Conservation (phyloP, 2,329 filamentous ascomycete species). For the Microsporum ferrugineum region DNA sequence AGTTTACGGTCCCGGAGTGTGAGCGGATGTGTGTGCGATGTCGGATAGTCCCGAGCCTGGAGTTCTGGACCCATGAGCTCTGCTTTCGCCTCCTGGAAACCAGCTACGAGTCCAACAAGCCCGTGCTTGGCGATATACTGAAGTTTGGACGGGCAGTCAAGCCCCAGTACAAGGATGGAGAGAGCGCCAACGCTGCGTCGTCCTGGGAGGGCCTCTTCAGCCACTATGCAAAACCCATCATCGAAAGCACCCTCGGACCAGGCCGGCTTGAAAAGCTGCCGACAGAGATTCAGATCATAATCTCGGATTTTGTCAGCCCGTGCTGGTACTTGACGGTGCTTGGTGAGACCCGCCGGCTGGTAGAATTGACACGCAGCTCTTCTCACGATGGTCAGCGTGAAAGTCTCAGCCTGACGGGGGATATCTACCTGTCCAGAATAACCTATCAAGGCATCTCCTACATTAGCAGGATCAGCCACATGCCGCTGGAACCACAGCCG, state of each 20-base stretch:
- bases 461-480: background rate
- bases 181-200: background rate
- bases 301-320: background rate
- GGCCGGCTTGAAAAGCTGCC: background rate
- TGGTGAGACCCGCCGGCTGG: background rate
- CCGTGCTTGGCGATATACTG: background rate
- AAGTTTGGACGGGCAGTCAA: background rate
- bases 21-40: background rate
- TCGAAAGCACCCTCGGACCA: background rate
- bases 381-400: background rate
- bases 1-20: background rate
- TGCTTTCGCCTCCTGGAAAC: background rate
- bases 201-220: background rate
- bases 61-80: background rate
- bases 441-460: background rate
- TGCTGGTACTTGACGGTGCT: constrained; percentile 1
- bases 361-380: background rate
- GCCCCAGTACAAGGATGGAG: background rate
- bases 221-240: background rate
- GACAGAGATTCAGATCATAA: background rate
- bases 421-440: background rate
- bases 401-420: background rate
- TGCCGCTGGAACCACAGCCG: background rate
- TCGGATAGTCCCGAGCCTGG: background rate
- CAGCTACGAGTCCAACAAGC: background rate